These are phyloP conservation scores for Agrocybe praecox DNA, from an alignment of 768 basidiomycete species.

Conservation along the genomic window DNA sequence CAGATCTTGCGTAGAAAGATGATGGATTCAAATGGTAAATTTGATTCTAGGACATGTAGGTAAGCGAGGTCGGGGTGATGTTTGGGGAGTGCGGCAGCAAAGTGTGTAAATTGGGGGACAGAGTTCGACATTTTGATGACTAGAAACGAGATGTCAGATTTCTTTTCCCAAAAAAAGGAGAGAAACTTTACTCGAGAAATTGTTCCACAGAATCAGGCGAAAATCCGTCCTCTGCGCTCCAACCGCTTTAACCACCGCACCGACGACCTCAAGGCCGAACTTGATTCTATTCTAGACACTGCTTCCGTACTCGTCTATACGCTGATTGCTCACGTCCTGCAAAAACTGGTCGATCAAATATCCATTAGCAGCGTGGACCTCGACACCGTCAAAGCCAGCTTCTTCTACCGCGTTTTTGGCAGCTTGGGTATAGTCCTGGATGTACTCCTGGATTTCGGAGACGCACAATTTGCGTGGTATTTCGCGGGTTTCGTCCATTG, in stretches of 20 bases:
- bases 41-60: constrained; percentile 50
- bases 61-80: constrained; percentile 50
- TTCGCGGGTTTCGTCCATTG: constrained; percentile 10
- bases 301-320: constrained; percentile 73
- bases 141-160: constrained; percentile 18
- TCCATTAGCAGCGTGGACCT: constrained; percentile 48
- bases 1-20: constrained; percentile 51
- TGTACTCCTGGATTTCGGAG: constrained; percentile 52
- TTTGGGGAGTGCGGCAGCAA: constrained; percentile 42
- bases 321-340: constrained; percentile 53
- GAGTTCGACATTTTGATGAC: constrained; percentile 59
- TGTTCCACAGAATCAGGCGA: constrained; percentile 59
- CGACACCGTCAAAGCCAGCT: constrained; percentile 75
- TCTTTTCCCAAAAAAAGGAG: constrained; percentile 4
- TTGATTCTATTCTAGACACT: constrained; percentile 60
- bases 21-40: constrained; percentile 29
- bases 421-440: constrained; percentile 51
- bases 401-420: constrained; percentile 54
- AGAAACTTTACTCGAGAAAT: constrained; percentile 33
- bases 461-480: constrained; percentile 44
- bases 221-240: constrained; percentile 58
- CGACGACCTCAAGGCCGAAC: constrained; percentile 58
- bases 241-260: constrained; percentile 52
- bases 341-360: constrained; percentile 65
- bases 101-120: constrained; percentile 53